Base-by-base conservation (phyloP, 2,329 filamentous ascomycete species). In the Fusarium verticillioides region DNA sequence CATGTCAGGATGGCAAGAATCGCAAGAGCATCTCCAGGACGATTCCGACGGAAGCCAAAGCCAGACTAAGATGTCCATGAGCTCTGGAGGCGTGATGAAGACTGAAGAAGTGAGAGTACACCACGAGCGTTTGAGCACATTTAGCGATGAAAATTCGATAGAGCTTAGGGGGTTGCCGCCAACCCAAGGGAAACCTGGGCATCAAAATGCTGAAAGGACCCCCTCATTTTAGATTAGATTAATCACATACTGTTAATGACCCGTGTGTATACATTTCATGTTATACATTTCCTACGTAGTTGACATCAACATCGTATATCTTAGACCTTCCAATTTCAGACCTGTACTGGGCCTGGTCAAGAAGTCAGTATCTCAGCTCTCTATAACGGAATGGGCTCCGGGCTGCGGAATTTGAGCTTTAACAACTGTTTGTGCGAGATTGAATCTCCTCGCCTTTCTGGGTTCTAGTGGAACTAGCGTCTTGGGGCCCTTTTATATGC, bases 1-100 rank as follows among this genome's bases (percentile, higher is more conserved):
- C 44, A 80, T 81, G 79, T 81, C 80, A 9, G 77, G 75, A 2
- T 81, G 79, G 78, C 74, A 81, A 28, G 80, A 81, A 26, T 82
- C 80, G 0, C 78, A 81, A 58, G 80, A 81, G 60, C 79, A 75
- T 7, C 70, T 81, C 2, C 77, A 78, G 34, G 74, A 80, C 19
- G 74, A 80, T 12, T 39, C 64, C 1, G 73, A 76, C 11, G 69
- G 56, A 7, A 64, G 47, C 7, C 21, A 49, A 21, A 40, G 40
- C n/a, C 49, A 46, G 4, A 19, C 39, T n/a, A 73, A 71, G 37
- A 36, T 58, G 9, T 70, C 74, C 2, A 58, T 69, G 18, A 63
- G 37, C n/a, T 50, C 57, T 4, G 63, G 72, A 0, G 80, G 79
- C 2, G 78, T 80, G 2, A 59, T 80, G 50, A 81, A 80, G 62